Conservation (phyloP, 306 rosid species). For the Vigna nakashimae region DNA sequence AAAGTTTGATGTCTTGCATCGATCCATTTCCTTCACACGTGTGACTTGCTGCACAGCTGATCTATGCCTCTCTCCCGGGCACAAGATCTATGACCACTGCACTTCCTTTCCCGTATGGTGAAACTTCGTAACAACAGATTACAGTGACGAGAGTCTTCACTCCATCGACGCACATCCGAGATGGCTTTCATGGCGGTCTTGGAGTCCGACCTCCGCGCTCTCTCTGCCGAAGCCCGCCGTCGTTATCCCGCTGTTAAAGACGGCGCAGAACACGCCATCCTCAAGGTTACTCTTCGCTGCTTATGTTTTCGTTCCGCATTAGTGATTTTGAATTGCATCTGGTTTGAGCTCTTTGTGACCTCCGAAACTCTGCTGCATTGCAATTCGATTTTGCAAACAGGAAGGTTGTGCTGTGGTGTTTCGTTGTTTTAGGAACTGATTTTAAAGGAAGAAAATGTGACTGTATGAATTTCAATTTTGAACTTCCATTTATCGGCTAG, state of each 20-base stretch:
- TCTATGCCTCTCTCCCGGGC: conserved; percentile 35
- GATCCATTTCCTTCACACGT: conserved; percentile 47
- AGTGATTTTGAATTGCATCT: conserved; percentile 33
- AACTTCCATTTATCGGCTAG: conserved; percentile 23
- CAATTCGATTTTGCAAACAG: conserved; percentile 17
- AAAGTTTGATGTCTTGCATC: neutral
- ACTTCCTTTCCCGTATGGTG: conserved; percentile 9
- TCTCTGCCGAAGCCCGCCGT: conserved; percentile 98
- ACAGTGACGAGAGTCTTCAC: conserved; percentile 15
- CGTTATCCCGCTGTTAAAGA: conserved; percentile 93
- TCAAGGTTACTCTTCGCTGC: conserved; percentile 65
- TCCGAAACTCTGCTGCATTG: conserved; percentile 41
- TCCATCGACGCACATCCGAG: conserved; percentile 43
- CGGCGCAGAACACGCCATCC: conserved; percentile 94
- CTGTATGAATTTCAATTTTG: conserved; percentile 5
- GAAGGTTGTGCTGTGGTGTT: conserved; percentile 31
- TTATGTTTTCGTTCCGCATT: neutral
- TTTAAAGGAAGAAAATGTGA: conserved; percentile 22
- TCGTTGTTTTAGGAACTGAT: conserved; percentile 28
- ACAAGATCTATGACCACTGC: conserved; percentile 55
- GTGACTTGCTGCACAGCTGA: conserved; percentile 44
- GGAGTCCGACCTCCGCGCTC: conserved; percentile 99
- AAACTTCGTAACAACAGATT: conserved; percentile 38
- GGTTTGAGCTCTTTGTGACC: conserved; percentile 13
- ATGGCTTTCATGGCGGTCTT: conserved; percentile 99